A percentile compares a stretch with the other conserved stretches of the same genome.
Evolutionary conservation across 108 stramenopile genomes (phyloP).

Genomic region (Schizochytrium sp.): DNA sequence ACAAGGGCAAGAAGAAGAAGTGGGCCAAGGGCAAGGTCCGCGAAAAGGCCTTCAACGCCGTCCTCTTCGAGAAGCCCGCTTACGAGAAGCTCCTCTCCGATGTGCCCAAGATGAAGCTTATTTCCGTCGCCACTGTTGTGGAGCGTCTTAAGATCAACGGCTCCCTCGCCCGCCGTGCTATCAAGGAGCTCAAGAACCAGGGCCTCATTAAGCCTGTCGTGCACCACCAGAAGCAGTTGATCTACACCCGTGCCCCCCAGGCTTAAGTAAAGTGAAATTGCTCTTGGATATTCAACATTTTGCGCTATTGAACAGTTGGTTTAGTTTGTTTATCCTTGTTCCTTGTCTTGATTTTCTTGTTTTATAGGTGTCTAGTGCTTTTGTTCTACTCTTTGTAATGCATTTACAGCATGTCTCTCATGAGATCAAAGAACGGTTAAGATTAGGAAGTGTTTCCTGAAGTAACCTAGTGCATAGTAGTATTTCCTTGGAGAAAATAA

Average conservation of each 20-base stretch:
- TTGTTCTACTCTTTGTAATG: too few relatives aligned
- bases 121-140: conserved; percentile 94
- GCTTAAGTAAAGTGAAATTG: conserved; percentile 30
- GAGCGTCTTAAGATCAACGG: conserved; percentile 98
- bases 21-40: conserved; percentile 99
- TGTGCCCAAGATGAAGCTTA: conserved; percentile 99
- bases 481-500: too few relatives aligned
- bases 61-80: conserved; percentile 97
- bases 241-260: conserved; percentile 91
- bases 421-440: too few relatives aligned
- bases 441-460: too few relatives aligned
- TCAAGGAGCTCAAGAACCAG: conserved; percentile 91
- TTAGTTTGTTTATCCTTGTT: too few relatives aligned
- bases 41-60: conserved; percentile 99
- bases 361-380: too few relatives aligned
- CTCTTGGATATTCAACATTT: neutral
- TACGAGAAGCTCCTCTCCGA: conserved; percentile 92
- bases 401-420: too few relatives aligned
- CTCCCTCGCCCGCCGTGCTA: conserved; percentile 93
- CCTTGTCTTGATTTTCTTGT: too few relatives aligned
- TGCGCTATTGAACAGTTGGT: too few relatives aligned
- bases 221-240: conserved; percentile 89
- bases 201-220: conserved; percentile 92
- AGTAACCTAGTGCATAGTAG: too few relatives aligned
- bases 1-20: conserved; percentile 99